These are phyloP conservation scores for Suillus tomentosus DNA, from an alignment of 768 basidiomycete species.

Conservation along the genomic window DNA sequence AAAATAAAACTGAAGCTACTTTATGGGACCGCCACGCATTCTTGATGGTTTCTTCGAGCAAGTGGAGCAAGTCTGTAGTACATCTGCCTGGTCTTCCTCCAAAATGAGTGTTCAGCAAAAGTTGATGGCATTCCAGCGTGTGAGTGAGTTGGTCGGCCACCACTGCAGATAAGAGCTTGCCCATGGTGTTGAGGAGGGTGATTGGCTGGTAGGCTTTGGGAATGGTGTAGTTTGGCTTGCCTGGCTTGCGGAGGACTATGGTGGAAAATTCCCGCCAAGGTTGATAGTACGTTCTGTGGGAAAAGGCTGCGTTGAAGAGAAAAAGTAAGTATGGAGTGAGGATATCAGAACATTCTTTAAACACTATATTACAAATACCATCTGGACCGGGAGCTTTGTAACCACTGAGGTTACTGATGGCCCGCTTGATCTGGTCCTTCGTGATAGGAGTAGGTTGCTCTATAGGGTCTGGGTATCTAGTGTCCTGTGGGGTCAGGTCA, in stretches of 20 bases:
- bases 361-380: no score
- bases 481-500: no score
- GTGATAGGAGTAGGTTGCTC: no score
- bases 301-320: no score
- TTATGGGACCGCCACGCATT: not conserved
- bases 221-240: not conserved
- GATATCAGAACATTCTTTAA: no score
- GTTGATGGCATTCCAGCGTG: rapidly evolving
- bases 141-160: not conserved
- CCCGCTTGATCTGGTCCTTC: no score
- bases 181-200: not conserved
- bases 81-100: not conserved
- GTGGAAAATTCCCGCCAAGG: not conserved
- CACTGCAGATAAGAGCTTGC: rapidly evolving
- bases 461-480: no score
- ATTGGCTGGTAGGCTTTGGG: not conserved
- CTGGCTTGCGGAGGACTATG: not conserved
- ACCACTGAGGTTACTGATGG: no score
- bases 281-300: not conserved
- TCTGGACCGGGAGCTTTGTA: no score
- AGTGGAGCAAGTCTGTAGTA: not conserved
- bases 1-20: rapidly evolving
- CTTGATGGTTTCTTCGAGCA: not conserved
- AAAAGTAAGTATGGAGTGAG: no score
- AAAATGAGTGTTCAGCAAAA: not conserved